These are phyloP conservation scores for Phytophthora pisi DNA, from an alignment of 352 stramenopile species.

Conservation along the genomic window DNA sequence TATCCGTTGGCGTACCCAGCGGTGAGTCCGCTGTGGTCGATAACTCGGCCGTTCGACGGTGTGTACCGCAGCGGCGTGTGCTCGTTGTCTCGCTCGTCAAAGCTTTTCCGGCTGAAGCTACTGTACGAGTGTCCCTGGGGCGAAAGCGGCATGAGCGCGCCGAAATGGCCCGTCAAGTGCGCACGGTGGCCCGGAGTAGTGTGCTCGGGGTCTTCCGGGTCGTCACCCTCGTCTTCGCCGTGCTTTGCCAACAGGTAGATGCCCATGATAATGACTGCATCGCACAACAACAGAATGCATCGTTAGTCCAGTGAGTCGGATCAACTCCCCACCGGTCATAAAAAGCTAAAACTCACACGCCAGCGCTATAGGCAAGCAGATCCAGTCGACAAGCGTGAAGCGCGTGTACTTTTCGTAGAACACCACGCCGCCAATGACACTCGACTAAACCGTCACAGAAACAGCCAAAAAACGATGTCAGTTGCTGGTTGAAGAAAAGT, in stretches of 20 bases:
- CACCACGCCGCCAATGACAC: conserved; percentile 81
- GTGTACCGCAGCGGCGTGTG: conserved; percentile 44
- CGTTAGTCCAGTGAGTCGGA: conserved; percentile 2
- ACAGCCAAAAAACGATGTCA: conserved; percentile 17
- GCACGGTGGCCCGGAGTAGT: conserved; percentile 45
- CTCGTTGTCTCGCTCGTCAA: conserved; percentile 55
- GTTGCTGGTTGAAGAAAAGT: conserved; percentile 1
- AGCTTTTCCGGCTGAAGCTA: conserved; percentile 47
- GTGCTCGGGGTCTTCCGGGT: conserved; percentile 34
- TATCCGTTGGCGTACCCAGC: conserved; percentile 24
- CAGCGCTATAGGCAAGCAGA: conserved; percentile 78
- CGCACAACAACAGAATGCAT: not conserved
- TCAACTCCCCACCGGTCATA: not conserved
- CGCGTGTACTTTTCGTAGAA: conserved; percentile 87
- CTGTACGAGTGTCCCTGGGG: conserved; percentile 50
- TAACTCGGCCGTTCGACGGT: conserved; percentile 27
- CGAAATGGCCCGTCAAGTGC: conserved; percentile 73
- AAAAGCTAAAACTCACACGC: conserved; percentile 51
- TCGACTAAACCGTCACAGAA: conserved; percentile 53
- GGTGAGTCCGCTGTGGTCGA: conserved; percentile 22
- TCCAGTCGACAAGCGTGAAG: conserved; percentile 83
- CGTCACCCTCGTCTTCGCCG: conserved; percentile 58
- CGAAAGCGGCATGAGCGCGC: conserved; percentile 81
- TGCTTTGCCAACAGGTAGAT: conserved; percentile 88
- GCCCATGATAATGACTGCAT: conserved; percentile 79